Base-by-base conservation (phyloP, 192 early-diverging fungal genomes). In the Chytriomyces sp. region DNA sequence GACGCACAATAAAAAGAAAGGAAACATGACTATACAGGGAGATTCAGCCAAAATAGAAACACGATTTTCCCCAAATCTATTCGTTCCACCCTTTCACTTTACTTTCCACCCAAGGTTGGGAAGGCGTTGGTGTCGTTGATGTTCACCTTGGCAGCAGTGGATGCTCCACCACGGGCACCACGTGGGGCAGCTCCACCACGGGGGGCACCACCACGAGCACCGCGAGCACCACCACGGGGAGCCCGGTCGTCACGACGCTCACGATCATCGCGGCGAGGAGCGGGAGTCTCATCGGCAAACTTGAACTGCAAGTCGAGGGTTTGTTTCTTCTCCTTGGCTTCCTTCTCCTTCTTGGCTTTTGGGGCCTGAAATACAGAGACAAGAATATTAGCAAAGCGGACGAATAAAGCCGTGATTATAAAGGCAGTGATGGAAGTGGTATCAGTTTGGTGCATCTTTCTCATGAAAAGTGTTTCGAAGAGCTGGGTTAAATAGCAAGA, bases 241-340 rank as follows among this genome's bases (percentile, higher is more conserved):
- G 86, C 82, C 67, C 86, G 78, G 72, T 81, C 80, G 73, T 80
- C 80, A 63, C 80, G 82, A 80, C 82, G 72, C 35, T 35, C 35
- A 2, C 35, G 35, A 4, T 35, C 35, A 72, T 82, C 78, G 26
- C 71, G 76, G 62, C 75, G 68, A 61, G 20, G 45, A 11, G 45
- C 75, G 5, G 67, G 70, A 65, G 86, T 77, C 76, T 87, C 84
- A 48, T 95, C 92, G 44, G 82, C 86, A 84, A 95, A 96, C 75
- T 89, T 88, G 82, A 92, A 92, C 83, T 95, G 92, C 63, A 96
- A 90, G 75, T 89, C 91, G 49, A 93, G 83, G 63, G 90, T 78
- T 63, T 86, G 85, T 86, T 94, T 94, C 77, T 89, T 49, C 20
- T 73, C 66, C 82, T 84, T 86, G 63, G 62, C 10, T 67, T 87